These are phyloP conservation scores for Colletotrichum higginsianum DNA, from an alignment of 2,329 filamentous ascomycete genomes.

Conservation along the genomic window DNA sequence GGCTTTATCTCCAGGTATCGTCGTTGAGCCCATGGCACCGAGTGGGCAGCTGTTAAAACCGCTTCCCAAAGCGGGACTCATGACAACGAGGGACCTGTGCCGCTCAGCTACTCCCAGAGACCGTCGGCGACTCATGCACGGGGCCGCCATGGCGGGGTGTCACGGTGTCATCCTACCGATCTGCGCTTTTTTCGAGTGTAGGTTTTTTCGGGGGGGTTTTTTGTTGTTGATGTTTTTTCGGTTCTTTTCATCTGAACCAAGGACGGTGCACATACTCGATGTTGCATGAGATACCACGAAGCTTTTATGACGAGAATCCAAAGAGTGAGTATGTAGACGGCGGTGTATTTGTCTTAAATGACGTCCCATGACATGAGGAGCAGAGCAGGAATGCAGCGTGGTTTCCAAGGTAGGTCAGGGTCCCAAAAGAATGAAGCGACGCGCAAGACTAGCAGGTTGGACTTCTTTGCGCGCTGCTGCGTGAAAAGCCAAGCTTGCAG, in stretches of 20 bases:
- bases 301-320: neutral
- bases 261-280: neutral
- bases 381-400: neutral
- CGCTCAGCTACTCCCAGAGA: slow-evolving; percentile 3
- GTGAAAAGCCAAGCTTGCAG: slow-evolving; percentile 11
- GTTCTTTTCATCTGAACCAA: neutral
- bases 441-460: neutral
- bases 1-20: neutral
- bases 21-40: neutral
- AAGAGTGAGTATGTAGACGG: too few relatives aligned
- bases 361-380: neutral
- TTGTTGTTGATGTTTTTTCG: too few relatives aligned
- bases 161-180: slow-evolving; percentile 6
- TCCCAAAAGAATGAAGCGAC: slow-evolving; percentile 8
- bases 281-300: slow-evolving; percentile 1
- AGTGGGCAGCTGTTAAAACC: too few relatives aligned
- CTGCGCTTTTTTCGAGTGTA: neutral
- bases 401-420: neutral
- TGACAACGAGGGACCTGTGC: slow-evolving; percentile 1
- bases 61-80: neutral
- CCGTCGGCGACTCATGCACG: slow-evolving; percentile 12
- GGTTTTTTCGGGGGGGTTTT: too few relatives aligned
- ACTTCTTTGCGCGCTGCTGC: neutral
- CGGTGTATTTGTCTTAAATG: neutral
- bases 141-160: neutral